A percentile compares a stretch with the other conserved stretches of the same genome.
These are phyloP conservation scores for Malus domestica DNA, from an alignment of 306 rosid genomes.

Conservation along the genomic window DNA sequence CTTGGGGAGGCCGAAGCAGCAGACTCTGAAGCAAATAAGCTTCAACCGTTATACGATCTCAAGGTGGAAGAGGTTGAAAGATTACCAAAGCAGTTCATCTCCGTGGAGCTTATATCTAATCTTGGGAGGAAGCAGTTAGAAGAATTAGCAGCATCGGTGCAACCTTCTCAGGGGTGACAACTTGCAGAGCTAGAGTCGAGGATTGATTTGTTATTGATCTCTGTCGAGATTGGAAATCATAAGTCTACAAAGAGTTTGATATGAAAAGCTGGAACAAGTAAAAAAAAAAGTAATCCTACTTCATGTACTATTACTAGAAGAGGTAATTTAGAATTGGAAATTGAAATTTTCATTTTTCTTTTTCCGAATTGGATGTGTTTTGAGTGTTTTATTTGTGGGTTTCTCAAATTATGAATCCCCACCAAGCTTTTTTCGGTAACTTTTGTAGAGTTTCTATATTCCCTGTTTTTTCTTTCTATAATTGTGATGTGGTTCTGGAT, in stretches of 20 bases:
- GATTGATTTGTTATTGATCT: background rate
- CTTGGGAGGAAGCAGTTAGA: conserved; percentile 58
- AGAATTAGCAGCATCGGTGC: conserved; percentile 40
- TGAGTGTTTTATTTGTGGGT: background rate
- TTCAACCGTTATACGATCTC: conserved; percentile 47
- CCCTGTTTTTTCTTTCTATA: too few relatives aligned
- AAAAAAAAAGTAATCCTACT: background rate
- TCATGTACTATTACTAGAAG: background rate
- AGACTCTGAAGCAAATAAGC: conserved; percentile 54
- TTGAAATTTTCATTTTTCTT: background rate
- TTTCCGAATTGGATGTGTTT: background rate
- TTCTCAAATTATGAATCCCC: background rate
- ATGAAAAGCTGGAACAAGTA: conserved; percentile 5
- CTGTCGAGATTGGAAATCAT: background rate
- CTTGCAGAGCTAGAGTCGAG: background rate
- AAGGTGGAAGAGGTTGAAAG: conserved; percentile 41
- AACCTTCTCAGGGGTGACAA: conserved; percentile 5
- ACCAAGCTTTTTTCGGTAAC: background rate
- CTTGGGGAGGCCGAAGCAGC: conserved; percentile 78
- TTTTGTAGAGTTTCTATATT: background rate
- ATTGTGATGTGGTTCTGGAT: too few relatives aligned
- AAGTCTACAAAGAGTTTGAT: background rate
- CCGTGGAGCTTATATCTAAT: conserved; percentile 62
- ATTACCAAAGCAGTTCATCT: conserved; percentile 46
- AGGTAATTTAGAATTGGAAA: background rate